Evolutionary conservation across 2,329 filamentous ascomycete species (phyloP).

Genomic region (Diaporthe helianthi): DNA sequence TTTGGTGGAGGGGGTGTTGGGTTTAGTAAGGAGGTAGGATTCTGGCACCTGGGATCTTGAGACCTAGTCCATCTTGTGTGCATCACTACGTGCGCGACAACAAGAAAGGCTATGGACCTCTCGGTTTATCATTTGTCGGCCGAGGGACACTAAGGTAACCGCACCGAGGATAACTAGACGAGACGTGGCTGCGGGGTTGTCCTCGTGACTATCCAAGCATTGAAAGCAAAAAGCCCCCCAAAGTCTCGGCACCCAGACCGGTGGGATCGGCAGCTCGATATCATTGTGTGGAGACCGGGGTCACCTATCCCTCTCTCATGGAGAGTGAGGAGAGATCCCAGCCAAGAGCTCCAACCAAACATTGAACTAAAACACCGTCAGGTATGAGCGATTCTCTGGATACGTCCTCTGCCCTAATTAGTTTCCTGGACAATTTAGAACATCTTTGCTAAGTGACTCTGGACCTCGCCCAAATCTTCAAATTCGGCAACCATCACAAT

Average conservation of each 20-base stretch:
- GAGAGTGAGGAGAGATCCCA: not conserved
- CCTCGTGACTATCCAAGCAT: conserved; percentile 11
- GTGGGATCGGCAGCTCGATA: conserved; percentile 13
- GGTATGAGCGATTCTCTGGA: not conserved
- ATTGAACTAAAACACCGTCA: not conserved
- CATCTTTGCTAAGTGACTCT: too few species aligned
- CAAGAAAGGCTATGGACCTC: not conserved
- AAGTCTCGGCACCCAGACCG: conserved; percentile 17
- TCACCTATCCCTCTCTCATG: conserved; percentile 22
- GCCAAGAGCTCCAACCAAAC: not conserved
- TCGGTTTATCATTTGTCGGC: conserved; percentile 12
- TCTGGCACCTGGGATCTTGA: not conserved
- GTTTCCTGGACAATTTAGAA: not conserved
- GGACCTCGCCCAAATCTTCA: too few species aligned
- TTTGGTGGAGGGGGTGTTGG: not conserved
- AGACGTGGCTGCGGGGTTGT: conserved; percentile 22
- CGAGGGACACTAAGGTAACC: not conserved
- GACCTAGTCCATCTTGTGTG: not conserved
- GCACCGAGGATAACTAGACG: not conserved
- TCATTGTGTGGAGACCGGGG: conserved; percentile 21
- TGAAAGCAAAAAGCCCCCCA: conserved; percentile 7
- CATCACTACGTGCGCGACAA: not conserved
- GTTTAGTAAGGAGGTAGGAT: not conserved
- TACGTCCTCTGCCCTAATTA: not conserved
- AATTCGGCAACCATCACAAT: not conserved